Evolutionary conservation across 331 rosid species (phyloP).

Genomic region (Acacia pycnantha): DNA sequence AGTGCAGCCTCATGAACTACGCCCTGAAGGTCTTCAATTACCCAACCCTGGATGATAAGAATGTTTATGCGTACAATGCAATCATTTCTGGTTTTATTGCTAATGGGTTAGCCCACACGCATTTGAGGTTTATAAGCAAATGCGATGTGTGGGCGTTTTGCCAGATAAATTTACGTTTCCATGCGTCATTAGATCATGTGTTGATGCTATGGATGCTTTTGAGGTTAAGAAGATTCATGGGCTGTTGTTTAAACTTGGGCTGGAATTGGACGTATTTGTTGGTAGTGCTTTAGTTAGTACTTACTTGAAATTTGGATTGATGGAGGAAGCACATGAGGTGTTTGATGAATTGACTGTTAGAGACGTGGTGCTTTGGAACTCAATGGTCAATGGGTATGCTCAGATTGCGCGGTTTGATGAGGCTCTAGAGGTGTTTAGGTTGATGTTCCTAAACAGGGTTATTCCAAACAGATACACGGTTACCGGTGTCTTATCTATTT

Average conservation of each 20-base stretch:
- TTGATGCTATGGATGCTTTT: slow-evolving; percentile 33
- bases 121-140: slow-evolving; percentile 46
- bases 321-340: slow-evolving; percentile 58
- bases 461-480: slow-evolving; percentile 59
- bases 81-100: slow-evolving; percentile 69
- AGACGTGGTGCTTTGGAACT: slow-evolving; percentile 85
- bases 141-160: slow-evolving; percentile 51
- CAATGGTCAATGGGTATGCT: slow-evolving; percentile 74
- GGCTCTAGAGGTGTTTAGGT: slow-evolving; percentile 62
- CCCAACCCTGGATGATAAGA: slow-evolving; percentile 39
- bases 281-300: slow-evolving; percentile 80
- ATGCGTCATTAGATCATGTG: slow-evolving; percentile 64
- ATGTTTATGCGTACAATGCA: slow-evolving; percentile 74
- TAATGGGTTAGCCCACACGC: slow-evolving; percentile 47
- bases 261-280: slow-evolving; percentile 69
- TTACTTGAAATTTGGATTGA: slow-evolving; percentile 48
- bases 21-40: slow-evolving; percentile 55
- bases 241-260: slow-evolving; percentile 62
- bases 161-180: slow-evolving; percentile 80
- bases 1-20: slow-evolving; percentile 32
- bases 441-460: slow-evolving; percentile 54
- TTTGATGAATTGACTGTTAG: slow-evolving; percentile 62
- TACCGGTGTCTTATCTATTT: slow-evolving; percentile 72
- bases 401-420: slow-evolving; percentile 66
- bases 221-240: slow-evolving; percentile 74